phyloP scores from a whole-genome alignment of 345 rosid genomes.

The Triadica sebifera region DNA sequence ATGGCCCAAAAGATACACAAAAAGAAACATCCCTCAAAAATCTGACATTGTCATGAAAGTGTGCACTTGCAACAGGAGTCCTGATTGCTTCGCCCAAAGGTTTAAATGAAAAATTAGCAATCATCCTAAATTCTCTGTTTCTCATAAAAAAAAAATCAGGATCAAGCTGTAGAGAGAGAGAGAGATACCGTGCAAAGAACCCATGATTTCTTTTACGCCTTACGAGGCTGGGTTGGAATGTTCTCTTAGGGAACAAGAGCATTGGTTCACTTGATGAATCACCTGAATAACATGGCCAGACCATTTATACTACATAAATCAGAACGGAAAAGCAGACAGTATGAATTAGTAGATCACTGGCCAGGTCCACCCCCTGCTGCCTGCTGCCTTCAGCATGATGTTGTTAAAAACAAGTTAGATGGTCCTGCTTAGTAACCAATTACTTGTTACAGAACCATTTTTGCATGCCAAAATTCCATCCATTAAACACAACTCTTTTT shows the following conservation, averaged over 20 bases:
- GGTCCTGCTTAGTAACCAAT: not conserved
- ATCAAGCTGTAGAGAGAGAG: not conserved
- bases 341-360: not conserved
- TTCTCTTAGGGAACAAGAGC: conserved; percentile 73
- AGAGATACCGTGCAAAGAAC: conserved; percentile 76
- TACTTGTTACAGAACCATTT: not conserved
- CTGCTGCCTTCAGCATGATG: not conserved
- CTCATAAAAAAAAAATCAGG: conserved; percentile 1
- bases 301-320: not conserved
- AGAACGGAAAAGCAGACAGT: not conserved
- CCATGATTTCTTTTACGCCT: conserved; percentile 90
- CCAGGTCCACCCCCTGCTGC: not conserved
- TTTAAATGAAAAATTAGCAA: not conserved
- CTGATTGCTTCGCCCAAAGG: not conserved
- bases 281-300: conserved; percentile 38
- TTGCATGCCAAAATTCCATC: not conserved
- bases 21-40: not conserved
- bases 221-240: conserved; percentile 84
- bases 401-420: not conserved
- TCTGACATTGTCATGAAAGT: not conserved
- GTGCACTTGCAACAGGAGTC: not conserved
- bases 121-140: not conserved
- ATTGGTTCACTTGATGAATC: conserved; percentile 71
- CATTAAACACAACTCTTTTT: no score
- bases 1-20: no score